Evolutionary conservation across 1,139 yeast genomes (phyloP), one percentile per base, ranked within the genome.

Genomic region (Saccharomycopsis phalli): DNA sequence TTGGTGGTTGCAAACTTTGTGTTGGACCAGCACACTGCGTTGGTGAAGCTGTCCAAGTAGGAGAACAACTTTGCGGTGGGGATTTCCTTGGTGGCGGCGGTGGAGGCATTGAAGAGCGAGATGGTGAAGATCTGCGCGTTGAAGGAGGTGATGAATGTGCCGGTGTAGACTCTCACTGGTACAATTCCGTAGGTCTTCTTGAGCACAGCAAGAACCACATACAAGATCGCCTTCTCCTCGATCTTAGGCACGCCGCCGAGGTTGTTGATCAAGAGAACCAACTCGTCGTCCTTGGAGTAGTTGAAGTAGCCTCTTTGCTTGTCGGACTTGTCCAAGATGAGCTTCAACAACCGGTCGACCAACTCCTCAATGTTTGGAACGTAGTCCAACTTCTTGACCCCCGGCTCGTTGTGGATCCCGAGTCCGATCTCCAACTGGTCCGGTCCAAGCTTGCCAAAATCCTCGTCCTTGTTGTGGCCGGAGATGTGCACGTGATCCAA

Each of bases 341-440:
- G 62, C 47, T 70, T 72, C 56, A 81, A 62, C 55, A 71, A 58
- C 13, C 65, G 63, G 29, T 66, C 65, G 40, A 78, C 60, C 42
- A 83, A 61, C 1, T 68, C 69, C 32, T 72, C 76, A 38, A 81
- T 71, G 2, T 70, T 56, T 20, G 94, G 94, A 50, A 87, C 74
- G 17, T 61, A 52, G 16, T 74, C 68, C 33, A 81, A 59, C 50
- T 80, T 74, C 49, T 74, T 66, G 41, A 76, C 75, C 44, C 96
- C 96, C 0, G 95, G 93, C 57, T 88, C 97, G 55, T 88, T 88
- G 60, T 88, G 97, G 48, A 88, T 87, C 37, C 97, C 97, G 75
- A 88, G 79, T 19, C 97, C 97, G 49, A 88, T 68, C 59, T 88
- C 97, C 51, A 81, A 78, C 19, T 38, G 29, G 23, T 41, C 21